These are phyloP conservation scores for Tolypocladium capitatum DNA, from an alignment of 2,329 filamentous ascomycete species.

Conservation along the genomic window DNA sequence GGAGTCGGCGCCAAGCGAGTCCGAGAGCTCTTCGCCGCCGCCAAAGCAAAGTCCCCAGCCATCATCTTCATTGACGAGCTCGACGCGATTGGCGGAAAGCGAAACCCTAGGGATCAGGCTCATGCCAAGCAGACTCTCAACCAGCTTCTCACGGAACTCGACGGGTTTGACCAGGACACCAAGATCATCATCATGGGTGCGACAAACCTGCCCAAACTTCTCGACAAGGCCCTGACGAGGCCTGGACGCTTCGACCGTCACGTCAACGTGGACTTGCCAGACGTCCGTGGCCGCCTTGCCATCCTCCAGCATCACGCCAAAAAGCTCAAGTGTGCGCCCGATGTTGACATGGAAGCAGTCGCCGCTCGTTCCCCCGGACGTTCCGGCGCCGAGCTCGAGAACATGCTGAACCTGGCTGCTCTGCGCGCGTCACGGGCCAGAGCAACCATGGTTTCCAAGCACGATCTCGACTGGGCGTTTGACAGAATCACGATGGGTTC, in stretches of 20 bases:
- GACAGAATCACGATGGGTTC: conserved; percentile 97
- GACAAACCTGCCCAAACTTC: conserved; percentile 86
- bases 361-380: conserved; percentile 83
- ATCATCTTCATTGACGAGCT: conserved; percentile 96
- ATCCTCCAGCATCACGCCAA: conserved; percentile 91
- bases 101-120: conserved; percentile 82
- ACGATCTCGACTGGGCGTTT: conserved; percentile 92
- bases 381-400: conserved; percentile 91
- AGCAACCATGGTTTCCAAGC: conserved; percentile 57
- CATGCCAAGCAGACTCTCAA: conserved; percentile 97
- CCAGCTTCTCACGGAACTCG: conserved; percentile 89
- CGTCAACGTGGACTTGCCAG: conserved; percentile 75
- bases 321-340: conserved; percentile 67
- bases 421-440: conserved; percentile 87
- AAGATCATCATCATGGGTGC: conserved; percentile 93
- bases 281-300: conserved; percentile 82
- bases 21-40: conserved; percentile 76
- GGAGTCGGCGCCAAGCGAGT: conserved; percentile 95
- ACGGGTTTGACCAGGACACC: conserved; percentile 90
- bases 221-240: conserved; percentile 88
- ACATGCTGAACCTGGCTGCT: conserved; percentile 91
- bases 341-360: conserved; percentile 73
- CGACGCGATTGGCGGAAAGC: conserved; percentile 86
- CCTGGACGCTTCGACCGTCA: conserved; percentile 94
- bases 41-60: conserved; percentile 72